Evolutionary conservation across 129 eudicot species (phyloP).

Genomic region (Calendula officinalis): DNA sequence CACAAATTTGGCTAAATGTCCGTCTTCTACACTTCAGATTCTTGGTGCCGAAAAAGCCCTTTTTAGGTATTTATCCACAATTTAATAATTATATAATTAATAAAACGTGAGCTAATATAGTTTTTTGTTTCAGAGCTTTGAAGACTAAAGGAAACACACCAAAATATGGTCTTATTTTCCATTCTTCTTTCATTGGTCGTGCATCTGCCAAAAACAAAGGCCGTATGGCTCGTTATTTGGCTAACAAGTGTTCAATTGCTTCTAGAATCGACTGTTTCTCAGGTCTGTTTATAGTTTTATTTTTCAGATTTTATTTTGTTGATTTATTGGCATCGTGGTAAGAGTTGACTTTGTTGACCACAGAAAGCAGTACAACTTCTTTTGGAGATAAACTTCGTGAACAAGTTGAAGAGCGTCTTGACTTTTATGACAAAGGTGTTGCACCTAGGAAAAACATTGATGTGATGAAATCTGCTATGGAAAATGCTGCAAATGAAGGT

Average conservation of each 20-base stretch:
- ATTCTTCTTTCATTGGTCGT: conserved; percentile 93
- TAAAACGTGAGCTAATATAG: conserved; percentile 4
- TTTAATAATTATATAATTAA: not conserved
- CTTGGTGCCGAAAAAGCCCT: conserved; percentile 98
- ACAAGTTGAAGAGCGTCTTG: conserved; percentile 93
- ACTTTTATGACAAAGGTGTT: conserved; percentile 88
- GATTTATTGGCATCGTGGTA: not conserved
- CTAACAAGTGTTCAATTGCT: conserved; percentile 98
- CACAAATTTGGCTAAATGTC: conserved; percentile 93
- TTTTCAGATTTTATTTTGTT: not conserved
- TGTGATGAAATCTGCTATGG: conserved; percentile 83
- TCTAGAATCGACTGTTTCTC: conserved; percentile 88
- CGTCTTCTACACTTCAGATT: conserved; percentile 93
- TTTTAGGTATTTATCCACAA: conserved; percentile 49
- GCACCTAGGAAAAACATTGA: conserved; percentile 96
- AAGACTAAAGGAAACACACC: conserved; percentile 94
- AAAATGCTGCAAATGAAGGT: conserved; percentile 58
- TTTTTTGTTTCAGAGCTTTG: conserved; percentile 61
- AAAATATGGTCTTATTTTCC: conserved; percentile 86
- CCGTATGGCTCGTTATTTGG: conserved; percentile 96
- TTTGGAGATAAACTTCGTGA: conserved; percentile 89
- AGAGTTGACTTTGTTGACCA: not conserved
- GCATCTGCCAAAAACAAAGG: conserved; percentile 89
- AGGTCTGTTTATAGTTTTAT: conserved; percentile 30
- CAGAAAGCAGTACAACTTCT: conserved; percentile 66